Evolutionary conservation across 75 land plant genomes (phyloP).

Genomic region (Selaginella moellendorffii): DNA sequence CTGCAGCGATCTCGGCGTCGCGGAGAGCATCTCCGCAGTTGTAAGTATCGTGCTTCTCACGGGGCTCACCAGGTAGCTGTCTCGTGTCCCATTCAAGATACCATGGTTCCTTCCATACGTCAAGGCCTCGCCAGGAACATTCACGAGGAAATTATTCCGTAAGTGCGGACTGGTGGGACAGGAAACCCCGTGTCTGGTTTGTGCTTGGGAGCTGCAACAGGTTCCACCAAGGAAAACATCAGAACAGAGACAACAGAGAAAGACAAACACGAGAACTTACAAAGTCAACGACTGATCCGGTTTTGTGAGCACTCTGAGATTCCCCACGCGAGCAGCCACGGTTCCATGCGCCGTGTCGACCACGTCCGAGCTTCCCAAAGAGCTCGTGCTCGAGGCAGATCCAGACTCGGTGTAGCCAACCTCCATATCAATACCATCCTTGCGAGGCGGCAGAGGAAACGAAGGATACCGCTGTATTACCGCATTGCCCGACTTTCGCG

Average conservation of each 20-base stretch:
- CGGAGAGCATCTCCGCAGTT: neutral
- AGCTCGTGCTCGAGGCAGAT: neutral
- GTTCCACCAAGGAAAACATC: too few species aligned
- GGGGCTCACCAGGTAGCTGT: neutral
- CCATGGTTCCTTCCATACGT: too few species aligned
- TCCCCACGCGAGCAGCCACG: neutral
- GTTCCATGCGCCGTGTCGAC: neutral
- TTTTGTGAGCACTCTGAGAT: neutral
- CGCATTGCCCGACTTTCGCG: neutral
- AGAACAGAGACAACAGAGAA: too few species aligned
- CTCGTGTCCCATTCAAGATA: too few species aligned
- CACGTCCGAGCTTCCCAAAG: neutral
- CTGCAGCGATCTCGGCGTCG: neutral
- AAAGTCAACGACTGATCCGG: neutral
- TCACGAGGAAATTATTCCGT: neutral
- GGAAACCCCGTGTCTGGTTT: neutral
- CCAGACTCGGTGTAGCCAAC: neutral
- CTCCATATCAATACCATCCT: neutral
- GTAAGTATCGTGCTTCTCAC: neutral
- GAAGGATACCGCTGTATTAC: neutral
- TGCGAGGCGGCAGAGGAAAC: neutral
- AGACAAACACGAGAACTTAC: too few species aligned
- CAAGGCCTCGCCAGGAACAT: neutral
- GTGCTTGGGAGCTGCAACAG: neutral
- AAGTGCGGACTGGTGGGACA: neutral